phyloP scores from a whole-genome alignment of 805 yeast genomes.

The Barnettozyma populi region DNA sequence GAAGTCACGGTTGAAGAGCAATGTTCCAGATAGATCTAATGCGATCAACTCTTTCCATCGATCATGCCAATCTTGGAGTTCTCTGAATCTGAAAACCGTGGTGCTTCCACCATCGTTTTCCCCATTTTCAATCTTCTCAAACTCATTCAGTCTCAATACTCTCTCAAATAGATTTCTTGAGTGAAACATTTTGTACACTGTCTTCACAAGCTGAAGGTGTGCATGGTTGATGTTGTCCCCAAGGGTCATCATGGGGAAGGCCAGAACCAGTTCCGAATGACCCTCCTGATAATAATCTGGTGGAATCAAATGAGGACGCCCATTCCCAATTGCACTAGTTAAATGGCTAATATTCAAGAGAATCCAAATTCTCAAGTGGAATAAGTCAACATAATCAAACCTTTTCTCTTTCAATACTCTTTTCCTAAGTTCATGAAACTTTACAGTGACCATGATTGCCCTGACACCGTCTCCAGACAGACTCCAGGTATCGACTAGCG shows the following conservation, averaged over 20 bases:
- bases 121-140: constrained; percentile 6
- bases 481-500: constrained; percentile 47
- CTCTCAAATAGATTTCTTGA: constrained; percentile 18
- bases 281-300: constrained; percentile 31
- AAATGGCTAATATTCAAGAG: constrained; percentile 47
- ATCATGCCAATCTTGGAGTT: constrained; percentile 36
- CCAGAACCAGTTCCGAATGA: constrained; percentile 38
- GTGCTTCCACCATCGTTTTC: not conserved
- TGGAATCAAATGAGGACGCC: constrained; percentile 39
- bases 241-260: constrained; percentile 44
- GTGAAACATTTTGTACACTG: constrained; percentile 23
- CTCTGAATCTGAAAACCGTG: constrained; percentile 16
- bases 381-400: constrained; percentile 37
- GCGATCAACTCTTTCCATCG: constrained; percentile 41
- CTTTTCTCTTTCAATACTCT: constrained; percentile 26
- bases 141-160: constrained; percentile 19
- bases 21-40: constrained; percentile 43
- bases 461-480: constrained; percentile 48
- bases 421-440: constrained; percentile 36
- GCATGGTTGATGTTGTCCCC: constrained; percentile 53
- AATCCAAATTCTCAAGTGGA: constrained; percentile 49
- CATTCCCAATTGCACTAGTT: constrained; percentile 45
- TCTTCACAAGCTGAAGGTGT: constrained; percentile 37
- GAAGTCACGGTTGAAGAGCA: constrained; percentile 44
- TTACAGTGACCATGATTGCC: constrained; percentile 42